Percentiles rank a stretch among this genome's conserved stretches.
Conservation (phyloP, 495 filamentous ascomycete species). For the Coniosporium apollinis region DNA sequence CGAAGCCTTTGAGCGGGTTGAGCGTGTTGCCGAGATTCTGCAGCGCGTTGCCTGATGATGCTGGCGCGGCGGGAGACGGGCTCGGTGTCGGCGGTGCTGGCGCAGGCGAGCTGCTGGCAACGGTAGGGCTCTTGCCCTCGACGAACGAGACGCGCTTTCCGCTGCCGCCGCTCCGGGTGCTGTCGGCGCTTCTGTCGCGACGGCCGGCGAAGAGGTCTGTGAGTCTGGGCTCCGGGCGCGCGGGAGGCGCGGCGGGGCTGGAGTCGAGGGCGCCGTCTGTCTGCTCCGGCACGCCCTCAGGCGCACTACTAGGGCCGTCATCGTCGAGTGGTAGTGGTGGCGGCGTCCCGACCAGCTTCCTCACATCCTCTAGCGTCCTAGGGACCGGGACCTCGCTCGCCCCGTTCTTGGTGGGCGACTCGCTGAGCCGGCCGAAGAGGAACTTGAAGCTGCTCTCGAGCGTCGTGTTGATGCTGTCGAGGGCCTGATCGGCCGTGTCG, state of each 20-base stretch:
- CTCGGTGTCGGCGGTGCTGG: constrained; percentile 1
- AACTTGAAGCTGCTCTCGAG: constrained; percentile 89
- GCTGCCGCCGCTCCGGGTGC: constrained; percentile 46
- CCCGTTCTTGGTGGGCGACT: constrained; percentile 33
- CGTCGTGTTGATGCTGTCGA: constrained; percentile 78
- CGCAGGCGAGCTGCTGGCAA: constrained; percentile 1
- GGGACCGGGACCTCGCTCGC: constrained; percentile 39
- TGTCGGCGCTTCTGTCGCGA: constrained; percentile 62
- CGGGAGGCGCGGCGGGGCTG: constrained; percentile 13
- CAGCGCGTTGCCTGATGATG: constrained; percentile 39
- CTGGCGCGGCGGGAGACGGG: constrained; percentile 13
- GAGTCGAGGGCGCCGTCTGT: constrained; percentile 13
- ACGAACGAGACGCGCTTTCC: constrained; percentile 34
- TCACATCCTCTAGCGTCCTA: constrained; percentile 80
- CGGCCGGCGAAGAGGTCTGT: constrained; percentile 46
- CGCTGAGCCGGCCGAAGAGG: constrained; percentile 73
- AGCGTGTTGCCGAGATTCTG: constrained; percentile 66
- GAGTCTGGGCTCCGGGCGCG: constrained; percentile 37
- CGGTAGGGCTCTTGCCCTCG: constrained; percentile 13
- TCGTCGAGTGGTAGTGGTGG: constrained; percentile 32
- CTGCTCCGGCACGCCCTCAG: constrained; percentile 12
- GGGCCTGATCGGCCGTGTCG: constrained; percentile 69
- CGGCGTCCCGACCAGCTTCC: constrained; percentile 67
- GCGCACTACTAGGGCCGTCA: constrained; percentile 20
- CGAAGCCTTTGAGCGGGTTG: constrained; percentile 67